Percentiles rank a stretch among this genome's conserved stretches.
Evolutionary conservation across 192 early-diverging fungal species (phyloP).

Genomic region (Dissophora ornata): DNA sequence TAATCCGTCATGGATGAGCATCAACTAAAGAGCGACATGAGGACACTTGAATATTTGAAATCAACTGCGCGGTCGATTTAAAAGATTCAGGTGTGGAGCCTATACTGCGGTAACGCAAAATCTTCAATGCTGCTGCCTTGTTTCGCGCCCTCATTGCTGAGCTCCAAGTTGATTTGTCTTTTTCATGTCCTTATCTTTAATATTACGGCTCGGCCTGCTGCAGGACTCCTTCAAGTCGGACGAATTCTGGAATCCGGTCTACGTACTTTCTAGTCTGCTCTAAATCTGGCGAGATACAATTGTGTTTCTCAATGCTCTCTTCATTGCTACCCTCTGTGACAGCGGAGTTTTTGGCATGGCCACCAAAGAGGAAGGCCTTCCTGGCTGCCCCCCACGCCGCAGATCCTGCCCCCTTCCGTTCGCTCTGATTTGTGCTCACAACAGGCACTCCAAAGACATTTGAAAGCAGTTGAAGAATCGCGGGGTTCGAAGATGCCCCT

Average conservation of each 20-base stretch:
- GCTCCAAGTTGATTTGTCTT: too few species aligned
- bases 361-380: constrained; percentile 59
- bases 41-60: too few species aligned
- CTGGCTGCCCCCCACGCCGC: constrained; percentile 73
- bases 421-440: constrained; percentile 40
- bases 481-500: constrained; percentile 73
- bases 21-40: too few species aligned
- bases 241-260: constrained; percentile 23
- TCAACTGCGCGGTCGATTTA: too few species aligned
- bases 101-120: too few species aligned
- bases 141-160: too few species aligned
- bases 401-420: constrained; percentile 58
- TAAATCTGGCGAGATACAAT: constrained; percentile 24
- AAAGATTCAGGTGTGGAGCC: too few species aligned
- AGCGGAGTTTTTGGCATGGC: too few species aligned
- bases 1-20: too few species aligned
- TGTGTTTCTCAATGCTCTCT: too few species aligned
- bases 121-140: too few species aligned
- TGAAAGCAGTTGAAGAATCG: constrained; percentile 68
- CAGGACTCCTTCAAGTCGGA: constrained; percentile 10
- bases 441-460: constrained; percentile 81
- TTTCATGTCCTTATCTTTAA: not conserved
- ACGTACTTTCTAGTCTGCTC: constrained; percentile 25
- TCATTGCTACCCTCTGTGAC: not conserved
- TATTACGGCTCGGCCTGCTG: not conserved